Percentiles rank a stretch among this genome's conserved stretches.
Evolutionary conservation across 1,139 yeast genomes (phyloP).

Genomic region (Yamadazyma dushanensis): DNA sequence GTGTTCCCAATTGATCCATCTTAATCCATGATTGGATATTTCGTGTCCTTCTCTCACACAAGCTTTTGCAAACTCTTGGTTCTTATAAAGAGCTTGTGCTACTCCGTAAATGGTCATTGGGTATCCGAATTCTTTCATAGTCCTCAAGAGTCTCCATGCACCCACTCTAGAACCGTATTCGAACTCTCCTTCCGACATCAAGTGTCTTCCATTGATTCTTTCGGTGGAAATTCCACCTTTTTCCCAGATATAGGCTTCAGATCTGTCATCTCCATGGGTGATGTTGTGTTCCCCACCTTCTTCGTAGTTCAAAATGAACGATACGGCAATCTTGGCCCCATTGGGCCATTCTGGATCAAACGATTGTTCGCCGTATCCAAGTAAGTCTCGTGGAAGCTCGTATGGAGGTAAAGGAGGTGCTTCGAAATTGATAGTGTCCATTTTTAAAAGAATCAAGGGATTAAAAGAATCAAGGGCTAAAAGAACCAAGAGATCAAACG

Average conservation of each 20-base stretch:
- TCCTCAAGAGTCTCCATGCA: slow-evolving; percentile 15
- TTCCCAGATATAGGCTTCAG: slow-evolving; percentile 30
- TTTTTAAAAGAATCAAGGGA: no score
- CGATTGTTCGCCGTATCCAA: slow-evolving; percentile 17
- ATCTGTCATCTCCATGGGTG: slow-evolving; percentile 15
- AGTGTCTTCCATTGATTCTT: slow-evolving; percentile 14
- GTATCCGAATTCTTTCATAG: slow-evolving; percentile 16
- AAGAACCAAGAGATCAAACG: no score
- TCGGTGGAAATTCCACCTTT: slow-evolving; percentile 18
- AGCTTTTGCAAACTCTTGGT: slow-evolving; percentile 16
- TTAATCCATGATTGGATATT: slow-evolving; percentile 16
- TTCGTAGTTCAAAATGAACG: slow-evolving; percentile 20
- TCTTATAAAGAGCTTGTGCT: slow-evolving; percentile 16
- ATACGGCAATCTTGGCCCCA: slow-evolving; percentile 16
- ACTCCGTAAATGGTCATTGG: slow-evolving; percentile 17
- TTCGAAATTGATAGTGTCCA: slow-evolving; percentile 14
- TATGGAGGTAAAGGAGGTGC: slow-evolving; percentile 15
- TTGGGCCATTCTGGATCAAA: slow-evolving; percentile 18
- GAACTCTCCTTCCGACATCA: slow-evolving; percentile 24
- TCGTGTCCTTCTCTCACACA: slow-evolving; percentile 19
- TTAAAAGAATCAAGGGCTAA: no score
- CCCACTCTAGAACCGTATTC: slow-evolving; percentile 19
- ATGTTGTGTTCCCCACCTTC: slow-evolving; percentile 26
- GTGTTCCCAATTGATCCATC: slow-evolving; percentile 16
- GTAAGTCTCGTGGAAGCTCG: slow-evolving; percentile 18